Evolutionary conservation across 345 rosid species (phyloP), one percentile per base, ranked within the genome.

Genomic region (Pseudoturritis turrita): DNA sequence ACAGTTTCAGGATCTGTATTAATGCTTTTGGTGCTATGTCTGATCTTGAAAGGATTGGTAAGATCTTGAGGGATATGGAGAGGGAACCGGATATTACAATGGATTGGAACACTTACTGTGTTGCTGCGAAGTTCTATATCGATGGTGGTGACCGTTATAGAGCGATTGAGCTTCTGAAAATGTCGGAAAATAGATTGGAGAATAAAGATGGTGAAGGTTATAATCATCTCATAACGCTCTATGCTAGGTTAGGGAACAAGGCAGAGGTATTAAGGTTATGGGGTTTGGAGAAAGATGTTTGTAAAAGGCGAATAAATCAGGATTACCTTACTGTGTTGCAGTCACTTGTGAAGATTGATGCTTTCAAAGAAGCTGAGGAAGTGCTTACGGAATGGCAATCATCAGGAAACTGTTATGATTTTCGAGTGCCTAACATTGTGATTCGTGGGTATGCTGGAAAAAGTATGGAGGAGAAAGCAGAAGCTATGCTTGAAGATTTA

Each of bases 71-170:
- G 31, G 95, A 94, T 81, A 93, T 93, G 97, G 96, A 88, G 76
- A 76, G 75, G 18, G 81, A 81, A 31, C 70, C 73, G 10, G 69
- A 71, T 65, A 80, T 88, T 72, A 76, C 74, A 19, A 69, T 90
- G 86, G 95, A 90, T 67, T 90, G 98, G 98, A 91, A 81, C 74
- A 85, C 98, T 0, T 89, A 87, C n/a, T 81, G 91, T 19, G 88
- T 83, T 45, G 95, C 78, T 70, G 96, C 95, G 0, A 86, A 83
- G 75, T 78, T 86, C 33, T 94, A 85, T 74, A 87, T 86, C 31
- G 86, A 84, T 73, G 82, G 82, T 14, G 85, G 85, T 39, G 79
- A 77, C 25, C 18, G 25, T 12, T 78, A 69, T 26, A 86, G 78
- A 79, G 98, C 95, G 2, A 9, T 77, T 15, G 80, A 70, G 70